Conservation (phyloP, 2,329 filamentous ascomycete genomes). For the Dothiorella sarmentorum region DNA sequence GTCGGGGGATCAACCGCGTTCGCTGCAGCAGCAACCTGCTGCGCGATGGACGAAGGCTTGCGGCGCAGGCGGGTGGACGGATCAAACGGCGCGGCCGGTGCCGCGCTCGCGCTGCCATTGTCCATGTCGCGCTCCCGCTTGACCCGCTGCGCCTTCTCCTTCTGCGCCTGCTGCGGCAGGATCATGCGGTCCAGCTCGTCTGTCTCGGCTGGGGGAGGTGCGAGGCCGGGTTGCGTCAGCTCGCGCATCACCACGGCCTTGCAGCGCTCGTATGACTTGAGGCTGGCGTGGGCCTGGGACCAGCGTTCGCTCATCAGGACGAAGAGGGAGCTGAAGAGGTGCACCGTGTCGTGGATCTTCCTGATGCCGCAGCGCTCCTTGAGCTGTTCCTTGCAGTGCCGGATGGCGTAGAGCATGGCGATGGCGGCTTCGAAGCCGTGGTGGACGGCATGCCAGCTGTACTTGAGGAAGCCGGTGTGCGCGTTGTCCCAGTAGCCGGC, state of each 20-base stretch:
- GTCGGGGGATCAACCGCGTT: too few species aligned
- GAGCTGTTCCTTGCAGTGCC: slow-evolving; percentile 14
- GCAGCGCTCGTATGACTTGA: slow-evolving; percentile 17
- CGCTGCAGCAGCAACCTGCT: too few species aligned
- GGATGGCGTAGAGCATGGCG: slow-evolving; percentile 9
- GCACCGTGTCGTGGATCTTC: slow-evolving; percentile 12
- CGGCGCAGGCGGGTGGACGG: neutral
- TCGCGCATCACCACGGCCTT: slow-evolving; percentile 10
- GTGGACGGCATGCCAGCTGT: slow-evolving; percentile 15
- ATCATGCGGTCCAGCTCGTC: slow-evolving; percentile 17
- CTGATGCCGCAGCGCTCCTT: slow-evolving; percentile 7
- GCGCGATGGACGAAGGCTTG: neutral
- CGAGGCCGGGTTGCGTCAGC: neutral
- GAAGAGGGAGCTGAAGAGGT: slow-evolving; percentile 15
- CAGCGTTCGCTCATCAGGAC: slow-evolving; percentile 17
- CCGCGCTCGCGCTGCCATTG: neutral
- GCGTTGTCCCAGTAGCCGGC: slow-evolving; percentile 13
- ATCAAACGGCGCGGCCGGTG: neutral
- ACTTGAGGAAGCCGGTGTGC: slow-evolving; percentile 9
- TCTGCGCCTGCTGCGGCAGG: slow-evolving; percentile 14
- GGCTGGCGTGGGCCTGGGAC: slow-evolving; percentile 11
- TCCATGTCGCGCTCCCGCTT: neutral
- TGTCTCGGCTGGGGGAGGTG: neutral
- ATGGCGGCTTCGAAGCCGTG: slow-evolving; percentile 17
- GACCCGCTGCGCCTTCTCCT: neutral